Evolutionary conservation across 768 basidiomycete species (phyloP), one percentile per base, ranked within the genome.

Genomic region (Lactarius tabidus): DNA sequence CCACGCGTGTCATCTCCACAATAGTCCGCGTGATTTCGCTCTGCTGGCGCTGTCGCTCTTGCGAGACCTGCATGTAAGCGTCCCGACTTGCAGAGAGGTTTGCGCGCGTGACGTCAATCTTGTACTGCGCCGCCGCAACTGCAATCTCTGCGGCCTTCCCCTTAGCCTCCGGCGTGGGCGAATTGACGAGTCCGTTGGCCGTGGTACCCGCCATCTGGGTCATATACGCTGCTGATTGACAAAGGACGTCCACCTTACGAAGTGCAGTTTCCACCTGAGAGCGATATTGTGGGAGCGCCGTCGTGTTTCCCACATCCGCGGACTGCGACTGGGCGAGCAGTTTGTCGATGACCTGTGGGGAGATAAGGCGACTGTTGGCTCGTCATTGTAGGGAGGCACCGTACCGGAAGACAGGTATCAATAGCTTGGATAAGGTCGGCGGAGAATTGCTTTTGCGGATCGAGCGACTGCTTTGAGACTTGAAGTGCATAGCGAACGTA

Each of bases 41-140:
- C 56, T 57, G 56, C 56, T 57, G 56, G 56, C 17, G 35, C n/a
- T 57, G 56, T 18, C 56, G 56, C 35, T 57, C 56, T 38, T 36
- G 56, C 38, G 35, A 23, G 36, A 57, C 36, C 2, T 57, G 56
- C 56, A 57, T 57, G 56, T 57, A 36, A 7, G 56, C 56, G 36
- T 57, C 56, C 31, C 56, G 56, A 28, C 35, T 57, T 15, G 56
- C 56, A 3, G 33, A 26, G 33, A 57, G 56, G 56, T 36, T 57
- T 26, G 20, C 12, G 35, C 56, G 56, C 20, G 56, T 33, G 12
- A 57, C 56, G 17, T 38, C 35, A 15, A 35, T 57, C 35, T 57
- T 57, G 56, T n/a, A 18, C 23, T 35, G 56, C 14, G 35, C 56
- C 12, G 56, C 56, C 36, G 56, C 56, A 14, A 57, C 35, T 57